Evolutionary conservation across 2,329 filamentous ascomycete species (phyloP), one percentile per base, ranked within the genome.

Genomic region (Eutypella sp.): DNA sequence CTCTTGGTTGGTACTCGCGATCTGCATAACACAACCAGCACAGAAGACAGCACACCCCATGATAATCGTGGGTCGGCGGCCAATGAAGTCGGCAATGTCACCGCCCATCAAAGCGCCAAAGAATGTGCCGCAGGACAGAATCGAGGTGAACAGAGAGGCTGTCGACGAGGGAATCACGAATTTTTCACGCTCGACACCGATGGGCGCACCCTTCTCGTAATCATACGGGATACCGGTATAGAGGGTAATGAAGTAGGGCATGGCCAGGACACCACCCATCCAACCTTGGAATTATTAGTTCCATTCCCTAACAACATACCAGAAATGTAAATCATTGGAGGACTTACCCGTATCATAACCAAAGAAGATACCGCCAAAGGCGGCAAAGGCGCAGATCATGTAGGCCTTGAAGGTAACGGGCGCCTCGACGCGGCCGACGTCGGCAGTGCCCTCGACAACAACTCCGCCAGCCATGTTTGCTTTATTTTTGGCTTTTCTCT

Each of bases 321-420:
- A 13, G 18, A 19, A 16, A 18, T 20, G 18, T 5, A 22, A 19
- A 15, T 7, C 20, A 19, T 39, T 13, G 15, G 19, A n/a, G n/a
- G 11, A n/a, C 57, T 57, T 53, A 56, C 85, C 86, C 36, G 84
- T 87, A 59, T 89, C 86, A 67, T 87, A 90, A 41, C 86, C 86
- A 67, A 89, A 87, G 71, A 89, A 85, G 68, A 88, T 85, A 66
- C 80, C 83, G 59, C 83, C 83, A 50, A 86, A 85, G 27, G 82
- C 81, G 49, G 83, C 83, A 53, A 86, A 87, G 53, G 80, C 82
- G 66, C 82, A 86, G 61, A 86, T 77, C 42, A 84, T 50, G 65
- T 87, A 86, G 46, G 82, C 82, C 71, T 83, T 82, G 67, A 79
- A 68, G 53, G 82, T 86, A 57, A 86, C 76, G 55, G 83, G 82